Conservation (phyloP, 1,284 basidiomycete species). For the Cryptococcus floricola region DNA sequence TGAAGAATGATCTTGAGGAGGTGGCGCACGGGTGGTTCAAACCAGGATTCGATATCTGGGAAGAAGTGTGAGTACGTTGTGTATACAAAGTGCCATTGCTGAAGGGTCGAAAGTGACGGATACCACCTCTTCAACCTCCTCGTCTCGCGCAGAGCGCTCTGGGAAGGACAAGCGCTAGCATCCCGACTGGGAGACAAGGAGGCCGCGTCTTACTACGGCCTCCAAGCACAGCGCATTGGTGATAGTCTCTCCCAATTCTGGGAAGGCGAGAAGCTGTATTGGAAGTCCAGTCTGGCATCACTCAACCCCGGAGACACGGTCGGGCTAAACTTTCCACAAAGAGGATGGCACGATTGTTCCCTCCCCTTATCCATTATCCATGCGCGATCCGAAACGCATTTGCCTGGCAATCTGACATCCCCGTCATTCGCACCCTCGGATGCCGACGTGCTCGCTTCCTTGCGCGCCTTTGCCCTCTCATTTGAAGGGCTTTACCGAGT, state of each 20-base stretch:
- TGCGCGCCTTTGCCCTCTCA: constrained; percentile 40
- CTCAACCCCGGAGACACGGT: background rate
- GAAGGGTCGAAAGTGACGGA: constrained; percentile 40
- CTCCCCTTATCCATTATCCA: constrained; percentile 49
- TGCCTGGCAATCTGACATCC: background rate
- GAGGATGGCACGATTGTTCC: constrained; percentile 47
- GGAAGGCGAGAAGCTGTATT: constrained; percentile 28
- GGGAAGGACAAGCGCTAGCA: constrained; percentile 48
- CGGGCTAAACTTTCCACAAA: constrained; percentile 1
- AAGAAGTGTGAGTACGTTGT: constrained; percentile 36
- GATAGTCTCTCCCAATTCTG: constrained; percentile 42
- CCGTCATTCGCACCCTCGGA: constrained; percentile 15
- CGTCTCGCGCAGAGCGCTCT: constrained; percentile 44
- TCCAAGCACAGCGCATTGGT: constrained; percentile 31
- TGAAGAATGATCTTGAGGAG: constrained; percentile 55
- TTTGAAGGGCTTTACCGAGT: constrained; percentile 48
- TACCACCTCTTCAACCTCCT: constrained; percentile 52
- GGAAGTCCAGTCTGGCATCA: constrained; percentile 26
- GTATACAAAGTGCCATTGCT: background rate
- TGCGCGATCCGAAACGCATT: constrained; percentile 23
- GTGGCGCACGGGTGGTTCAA: constrained; percentile 45
- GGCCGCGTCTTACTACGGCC: constrained; percentile 43
- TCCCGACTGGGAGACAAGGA: constrained; percentile 36
- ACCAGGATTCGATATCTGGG: constrained; percentile 49
- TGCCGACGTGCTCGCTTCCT: constrained; percentile 38